phyloP scores from a whole-genome alignment of 257 asterid species.

The Nemophila menziesii region DNA sequence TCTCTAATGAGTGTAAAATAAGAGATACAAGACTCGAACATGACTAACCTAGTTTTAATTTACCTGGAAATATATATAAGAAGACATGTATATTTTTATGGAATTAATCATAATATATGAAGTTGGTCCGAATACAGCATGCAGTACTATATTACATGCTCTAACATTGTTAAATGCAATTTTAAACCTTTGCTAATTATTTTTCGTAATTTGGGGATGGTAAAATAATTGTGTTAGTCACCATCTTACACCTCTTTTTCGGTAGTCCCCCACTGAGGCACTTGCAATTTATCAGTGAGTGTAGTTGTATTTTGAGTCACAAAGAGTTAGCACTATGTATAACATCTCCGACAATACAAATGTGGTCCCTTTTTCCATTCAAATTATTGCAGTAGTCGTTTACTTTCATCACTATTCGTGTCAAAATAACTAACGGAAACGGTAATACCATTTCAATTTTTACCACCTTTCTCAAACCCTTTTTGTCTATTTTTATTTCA shows the following conservation, averaged over 20 bases:
- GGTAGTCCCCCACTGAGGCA: conserved; percentile 38
- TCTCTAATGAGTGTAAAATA: too few relatives aligned
- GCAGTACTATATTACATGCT: too few relatives aligned
- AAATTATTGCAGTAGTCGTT: conserved; percentile 12
- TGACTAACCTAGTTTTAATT: too few relatives aligned
- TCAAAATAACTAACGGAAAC: too few relatives aligned
- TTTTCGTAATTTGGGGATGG: conserved; percentile 7
- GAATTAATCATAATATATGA: too few relatives aligned
- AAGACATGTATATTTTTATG: too few relatives aligned
- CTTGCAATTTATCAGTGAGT: conserved; percentile 20
- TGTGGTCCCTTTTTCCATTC: conserved; percentile 48
- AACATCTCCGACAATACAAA: conserved; percentile 25
- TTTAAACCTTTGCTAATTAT: not conserved
- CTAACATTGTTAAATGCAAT: not conserved
- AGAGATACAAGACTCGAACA: too few relatives aligned
- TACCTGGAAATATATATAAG: too few relatives aligned
- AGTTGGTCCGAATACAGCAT: too few relatives aligned
- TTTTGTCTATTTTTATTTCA: too few relatives aligned
- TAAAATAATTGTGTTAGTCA: conserved; percentile 41
- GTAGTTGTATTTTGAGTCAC: conserved; percentile 13
- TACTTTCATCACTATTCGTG: conserved; percentile 3
- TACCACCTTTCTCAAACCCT: too few relatives aligned
- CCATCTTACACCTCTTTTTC: conserved; percentile 32
- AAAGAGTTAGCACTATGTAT: conserved; percentile 14
- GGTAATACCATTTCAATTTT: too few relatives aligned